Percentiles rank a stretch among this genome's conserved stretches.
Conservation (phyloP, 352 stramenopile species). For the Phytophthora sojae region DNA sequence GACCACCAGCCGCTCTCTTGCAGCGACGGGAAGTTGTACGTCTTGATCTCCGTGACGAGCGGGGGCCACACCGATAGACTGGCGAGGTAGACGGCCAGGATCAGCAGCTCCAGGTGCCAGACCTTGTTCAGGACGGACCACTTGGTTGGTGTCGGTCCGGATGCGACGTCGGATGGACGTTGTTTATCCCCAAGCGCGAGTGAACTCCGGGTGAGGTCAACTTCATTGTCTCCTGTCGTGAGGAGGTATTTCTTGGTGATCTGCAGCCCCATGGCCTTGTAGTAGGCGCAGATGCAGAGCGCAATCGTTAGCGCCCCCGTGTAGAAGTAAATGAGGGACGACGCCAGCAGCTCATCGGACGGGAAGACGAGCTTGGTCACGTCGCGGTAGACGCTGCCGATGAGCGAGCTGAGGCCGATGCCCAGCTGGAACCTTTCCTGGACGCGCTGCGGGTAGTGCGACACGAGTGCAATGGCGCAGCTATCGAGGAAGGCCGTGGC, state of each 20-base stretch:
- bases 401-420: slow-evolving; percentile 78
- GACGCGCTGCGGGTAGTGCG: slow-evolving; percentile 73
- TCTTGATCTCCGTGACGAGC: slow-evolving; percentile 81
- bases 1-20: slow-evolving; percentile 79
- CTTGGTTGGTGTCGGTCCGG: slow-evolving; percentile 46
- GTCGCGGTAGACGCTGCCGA: slow-evolving; percentile 83
- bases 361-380: slow-evolving; percentile 84
- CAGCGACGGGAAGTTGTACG: slow-evolving; percentile 75
- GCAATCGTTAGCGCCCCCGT: slow-evolving; percentile 76
- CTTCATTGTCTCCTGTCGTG: slow-evolving; percentile 23
- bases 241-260: slow-evolving; percentile 63
- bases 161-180: slow-evolving; percentile 4
- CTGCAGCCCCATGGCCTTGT: slow-evolving; percentile 54
- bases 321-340: slow-evolving; percentile 89
- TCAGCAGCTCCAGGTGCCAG: slow-evolving; percentile 62
- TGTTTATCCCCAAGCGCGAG: slow-evolving; percentile 34
- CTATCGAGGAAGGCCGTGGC: slow-evolving; percentile 84
- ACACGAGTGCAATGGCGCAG: slow-evolving; percentile 76
- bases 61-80: slow-evolving; percentile 76
- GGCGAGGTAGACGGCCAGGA: slow-evolving; percentile 68
- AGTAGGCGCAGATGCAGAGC: slow-evolving; percentile 77
- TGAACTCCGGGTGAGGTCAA: slow-evolving; percentile 56
- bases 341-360: slow-evolving; percentile 58
- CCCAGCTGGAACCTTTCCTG: slow-evolving; percentile 84
- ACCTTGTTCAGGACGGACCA: slow-evolving; percentile 75